Evolutionary conservation across 371 early-diverging fungal species (phyloP).

Genomic region (Rhizomucor pusillus): DNA sequence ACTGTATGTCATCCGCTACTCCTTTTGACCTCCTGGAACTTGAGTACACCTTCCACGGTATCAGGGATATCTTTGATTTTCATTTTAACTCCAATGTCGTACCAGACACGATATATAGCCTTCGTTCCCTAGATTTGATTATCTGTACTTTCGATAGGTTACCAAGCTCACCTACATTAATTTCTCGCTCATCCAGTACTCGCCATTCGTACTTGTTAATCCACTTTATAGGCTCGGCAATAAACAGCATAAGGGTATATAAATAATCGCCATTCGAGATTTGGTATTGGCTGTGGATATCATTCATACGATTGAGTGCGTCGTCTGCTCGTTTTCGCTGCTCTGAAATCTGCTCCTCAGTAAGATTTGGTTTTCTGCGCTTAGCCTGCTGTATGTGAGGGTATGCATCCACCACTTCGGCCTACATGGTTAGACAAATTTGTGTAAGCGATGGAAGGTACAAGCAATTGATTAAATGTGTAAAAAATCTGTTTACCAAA

Average conservation of each 20-base stretch:
- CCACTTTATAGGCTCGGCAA: slow-evolving; percentile 42
- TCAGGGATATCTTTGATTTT: slow-evolving; percentile 52
- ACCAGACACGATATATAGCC: slow-evolving; percentile 43
- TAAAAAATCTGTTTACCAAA: slow-evolving; percentile 13
- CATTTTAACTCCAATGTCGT: slow-evolving; percentile 36
- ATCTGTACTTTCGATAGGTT: not conserved
- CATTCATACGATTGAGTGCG: slow-evolving; percentile 44
- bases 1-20: not conserved
- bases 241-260: slow-evolving; percentile 47
- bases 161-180: slow-evolving; percentile 12
- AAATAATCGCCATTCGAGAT: slow-evolving; percentile 52
- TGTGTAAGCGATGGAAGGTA: not conserved
- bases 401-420: slow-evolving; percentile 6
- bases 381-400: slow-evolving; percentile 5
- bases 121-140: not conserved
- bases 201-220: slow-evolving; percentile 51
- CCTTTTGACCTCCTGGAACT: slow-evolving; percentile 16
- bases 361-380: not conserved
- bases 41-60: slow-evolving; percentile 35
- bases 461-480: too few species aligned
- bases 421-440: not conserved
- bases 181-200: slow-evolving; percentile 37
- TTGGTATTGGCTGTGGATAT: slow-evolving; percentile 47
- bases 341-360: slow-evolving; percentile 8
- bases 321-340: slow-evolving; percentile 28